Evolutionary conservation across 345 rosid genomes (phyloP).

Genomic region (Acer negundo): DNA sequence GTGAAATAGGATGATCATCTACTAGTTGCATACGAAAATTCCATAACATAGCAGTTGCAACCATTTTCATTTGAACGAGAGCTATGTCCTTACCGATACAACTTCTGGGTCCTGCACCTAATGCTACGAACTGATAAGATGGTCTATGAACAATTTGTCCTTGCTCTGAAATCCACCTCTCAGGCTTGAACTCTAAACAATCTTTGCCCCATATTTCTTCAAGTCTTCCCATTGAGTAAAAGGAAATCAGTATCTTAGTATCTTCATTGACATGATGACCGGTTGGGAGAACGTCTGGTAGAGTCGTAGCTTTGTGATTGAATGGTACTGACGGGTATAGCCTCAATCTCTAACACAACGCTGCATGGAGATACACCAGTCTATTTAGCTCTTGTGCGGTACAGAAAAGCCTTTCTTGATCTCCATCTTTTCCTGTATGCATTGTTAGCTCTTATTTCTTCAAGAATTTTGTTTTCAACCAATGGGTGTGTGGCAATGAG

Average conservation of each 20-base stretch:
- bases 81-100: conserved; percentile 28
- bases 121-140: conserved; percentile 21
- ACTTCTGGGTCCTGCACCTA: conserved; percentile 32
- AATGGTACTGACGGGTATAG: conserved; percentile 30
- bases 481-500: conserved; percentile 37
- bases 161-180: conserved; percentile 34
- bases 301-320: conserved; percentile 18
- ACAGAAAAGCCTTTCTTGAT: too few species aligned
- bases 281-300: conserved; percentile 31
- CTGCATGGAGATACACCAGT: conserved; percentile 31
- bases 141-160: conserved; percentile 22
- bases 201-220: conserved; percentile 35
- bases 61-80: conserved; percentile 22
- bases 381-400: background rate
- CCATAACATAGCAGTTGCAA: conserved; percentile 10
- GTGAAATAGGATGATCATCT: conserved; percentile 8
- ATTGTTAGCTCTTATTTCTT: conserved; percentile 26
- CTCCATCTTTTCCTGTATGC: background rate
- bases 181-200: conserved; percentile 37
- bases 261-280: conserved; percentile 21
- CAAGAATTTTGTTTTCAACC: conserved; percentile 24
- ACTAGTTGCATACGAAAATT: conserved; percentile 22
- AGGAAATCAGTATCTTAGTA: conserved; percentile 16
- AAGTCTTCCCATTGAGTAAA: conserved; percentile 30
- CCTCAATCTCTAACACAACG: conserved; percentile 25